These are phyloP conservation scores for Pleurotus djamor DNA, from an alignment of 768 basidiomycete genomes.

Conservation along the genomic window DNA sequence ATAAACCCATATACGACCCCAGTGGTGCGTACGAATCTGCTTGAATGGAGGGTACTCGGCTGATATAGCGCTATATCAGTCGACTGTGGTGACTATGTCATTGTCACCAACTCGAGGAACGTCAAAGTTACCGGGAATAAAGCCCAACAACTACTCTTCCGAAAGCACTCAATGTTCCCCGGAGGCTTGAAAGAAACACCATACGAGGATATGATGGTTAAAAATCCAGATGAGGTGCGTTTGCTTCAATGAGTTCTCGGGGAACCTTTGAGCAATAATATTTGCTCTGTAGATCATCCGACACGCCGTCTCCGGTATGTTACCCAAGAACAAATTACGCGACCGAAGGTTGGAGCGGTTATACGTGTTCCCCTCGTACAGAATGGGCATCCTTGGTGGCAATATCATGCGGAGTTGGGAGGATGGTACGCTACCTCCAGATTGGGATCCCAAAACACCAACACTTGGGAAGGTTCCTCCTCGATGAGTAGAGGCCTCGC, in stretches of 20 bases:
- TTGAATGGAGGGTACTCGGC: not conserved
- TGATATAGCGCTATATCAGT: slow-evolving; percentile 39
- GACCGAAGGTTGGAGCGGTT: slow-evolving; percentile 85
- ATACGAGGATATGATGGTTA: slow-evolving; percentile 79
- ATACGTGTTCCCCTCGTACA: slow-evolving; percentile 80
- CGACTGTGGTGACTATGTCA: slow-evolving; percentile 97
- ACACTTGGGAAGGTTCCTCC: slow-evolving; percentile 1
- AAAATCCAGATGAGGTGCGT: slow-evolving; percentile 87
- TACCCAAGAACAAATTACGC: slow-evolving; percentile 96
- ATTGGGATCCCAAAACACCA: slow-evolving; percentile 6
- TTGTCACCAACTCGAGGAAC: slow-evolving; percentile 86
- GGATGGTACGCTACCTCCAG: slow-evolving; percentile 58
- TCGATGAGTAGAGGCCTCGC: not conserved
- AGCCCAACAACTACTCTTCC: slow-evolving; percentile 80
- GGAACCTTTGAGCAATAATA: not conserved
- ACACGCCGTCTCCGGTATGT: slow-evolving; percentile 95
- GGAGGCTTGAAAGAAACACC: slow-evolving; percentile 92
- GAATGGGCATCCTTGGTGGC: slow-evolving; percentile 72
- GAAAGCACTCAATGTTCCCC: slow-evolving; percentile 89
- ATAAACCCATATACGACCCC: slow-evolving; percentile 96
- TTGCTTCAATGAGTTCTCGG: not conserved
- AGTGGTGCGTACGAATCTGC: slow-evolving; percentile 51
- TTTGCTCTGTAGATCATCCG: slow-evolving; percentile 73
- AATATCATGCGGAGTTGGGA: slow-evolving; percentile 87
- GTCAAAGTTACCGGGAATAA: slow-evolving; percentile 91